These are phyloP conservation scores for Nepenthes alata DNA, from an alignment of 179 eudicot genomes.

Conservation along the genomic window DNA sequence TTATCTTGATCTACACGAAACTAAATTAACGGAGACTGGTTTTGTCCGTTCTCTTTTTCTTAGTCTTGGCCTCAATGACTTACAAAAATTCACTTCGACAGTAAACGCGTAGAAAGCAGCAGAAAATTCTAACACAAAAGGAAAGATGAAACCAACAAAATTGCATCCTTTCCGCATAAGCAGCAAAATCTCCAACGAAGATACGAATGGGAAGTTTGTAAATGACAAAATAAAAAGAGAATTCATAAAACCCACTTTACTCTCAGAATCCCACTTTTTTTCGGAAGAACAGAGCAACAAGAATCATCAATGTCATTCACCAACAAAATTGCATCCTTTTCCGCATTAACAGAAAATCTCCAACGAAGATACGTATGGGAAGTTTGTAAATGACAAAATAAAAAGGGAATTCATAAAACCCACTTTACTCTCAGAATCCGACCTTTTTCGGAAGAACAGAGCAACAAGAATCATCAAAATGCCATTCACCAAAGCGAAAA, in stretches of 20 bases:
- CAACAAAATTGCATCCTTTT: too few relatives aligned
- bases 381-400: background rate
- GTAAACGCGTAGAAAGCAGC: too few relatives aligned
- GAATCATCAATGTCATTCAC: background rate
- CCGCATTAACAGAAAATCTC: too few relatives aligned
- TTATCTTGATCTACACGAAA: too few relatives aligned
- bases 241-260: background rate
- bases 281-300: background rate
- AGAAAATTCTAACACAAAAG: too few relatives aligned
- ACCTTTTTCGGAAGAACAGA: background rate
- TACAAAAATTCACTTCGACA: too few relatives aligned
- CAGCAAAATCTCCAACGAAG: too few relatives aligned
- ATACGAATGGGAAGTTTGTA: background rate
- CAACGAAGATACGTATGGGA: background rate
- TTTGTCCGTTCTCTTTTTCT: too few relatives aligned
- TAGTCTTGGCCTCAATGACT: too few relatives aligned
- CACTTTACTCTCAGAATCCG: background rate
- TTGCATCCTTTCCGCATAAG: too few relatives aligned
- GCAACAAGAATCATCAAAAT: background rate
- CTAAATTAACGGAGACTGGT: too few relatives aligned
- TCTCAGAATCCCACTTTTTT: background rate
- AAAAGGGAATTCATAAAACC: background rate
- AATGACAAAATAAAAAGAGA: background rate
- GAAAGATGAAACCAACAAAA: background rate
- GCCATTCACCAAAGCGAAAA: background rate